Evolutionary conservation across 2,329 filamentous ascomycete species (phyloP), one percentile per base, ranked within the genome.

Genomic region (Lachnellula cervina): DNA sequence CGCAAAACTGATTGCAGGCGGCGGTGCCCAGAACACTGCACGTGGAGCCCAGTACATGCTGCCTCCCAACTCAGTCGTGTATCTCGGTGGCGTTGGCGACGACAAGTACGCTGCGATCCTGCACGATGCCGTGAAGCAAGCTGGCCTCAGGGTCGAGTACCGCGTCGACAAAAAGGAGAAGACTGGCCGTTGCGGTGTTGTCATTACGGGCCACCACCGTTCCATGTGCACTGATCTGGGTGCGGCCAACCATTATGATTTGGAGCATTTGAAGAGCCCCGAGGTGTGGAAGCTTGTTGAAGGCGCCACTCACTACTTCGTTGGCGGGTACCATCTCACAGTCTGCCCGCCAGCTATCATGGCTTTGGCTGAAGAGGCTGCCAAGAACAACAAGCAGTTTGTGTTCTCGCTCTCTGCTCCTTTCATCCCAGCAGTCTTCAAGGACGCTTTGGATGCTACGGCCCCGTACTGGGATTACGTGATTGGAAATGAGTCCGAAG

Each of bases 341-440:
- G 94, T 99, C 70, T 96, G 87, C 76, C 90, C 93, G 45, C 86
- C 88, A 21, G 93, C 94, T 63, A 91, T 96, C 71, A 79, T 92
- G 80, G 90, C 91, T 63, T 82, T 99, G 49, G 93, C 88, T 64
- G 87, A 96, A 74, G 89, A 97, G 76, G 93, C 94, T 56, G 92
- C 90, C 40, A 77, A 81, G 62, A 85, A 90, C 74, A 87, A 97
- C 82, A 99, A 99, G 84, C 80, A 80, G 60, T 96, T 97, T 74
- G 84, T 92, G 67, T 85, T 99, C 66, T 95, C 91, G 65, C 84
- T 99, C 59, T 94, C 90, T 51, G 94, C 94, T 7, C 94, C 94
- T 58, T 99, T 99, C 80, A 96, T 99, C 69, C 79, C 88, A 40
- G 88, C 96, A 72, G 96, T 97, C 82, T 99, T 97, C 87, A 97